Percentiles rank a stretch among this genome's conserved stretches.
Evolutionary conservation across 495 filamentous ascomycete genomes (phyloP).

Genomic region (Aspergillus nanangensis): DNA sequence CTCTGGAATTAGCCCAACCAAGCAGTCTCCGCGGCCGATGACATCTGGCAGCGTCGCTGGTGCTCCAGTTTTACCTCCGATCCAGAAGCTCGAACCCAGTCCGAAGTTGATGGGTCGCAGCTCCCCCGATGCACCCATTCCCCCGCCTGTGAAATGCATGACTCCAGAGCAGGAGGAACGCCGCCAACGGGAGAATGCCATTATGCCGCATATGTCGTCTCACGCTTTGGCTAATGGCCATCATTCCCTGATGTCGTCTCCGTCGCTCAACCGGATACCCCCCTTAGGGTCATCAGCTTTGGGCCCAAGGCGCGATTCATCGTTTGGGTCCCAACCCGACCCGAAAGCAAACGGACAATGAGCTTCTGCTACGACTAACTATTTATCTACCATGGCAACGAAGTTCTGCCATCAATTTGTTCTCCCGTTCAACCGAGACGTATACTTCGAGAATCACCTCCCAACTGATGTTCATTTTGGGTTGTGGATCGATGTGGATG

Average conservation of each 20-base stretch:
- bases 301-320: slow-evolving; percentile 20
- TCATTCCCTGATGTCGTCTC: slow-evolving; percentile 27
- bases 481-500: neutral
- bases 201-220: slow-evolving; percentile 21
- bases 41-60: slow-evolving; percentile 43
- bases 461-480: slow-evolving; percentile 5
- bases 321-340: slow-evolving; percentile 3
- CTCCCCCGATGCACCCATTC: slow-evolving; percentile 43
- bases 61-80: slow-evolving; percentile 44
- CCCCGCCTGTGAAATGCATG: slow-evolving; percentile 43
- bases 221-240: slow-evolving; percentile 22
- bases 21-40: slow-evolving; percentile 55
- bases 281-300: slow-evolving; percentile 28
- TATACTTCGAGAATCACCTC: no score
- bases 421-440: no score
- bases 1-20: slow-evolving; percentile 72
- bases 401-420: no score
- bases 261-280: slow-evolving; percentile 36
- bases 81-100: slow-evolving; percentile 45
- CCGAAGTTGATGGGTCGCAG: slow-evolving; percentile 47
- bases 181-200: slow-evolving; percentile 36
- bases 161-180: slow-evolving; percentile 45
- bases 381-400: neutral
- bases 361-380: neutral
- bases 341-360: slow-evolving; percentile 1